Evolutionary conservation across 129 eudicot genomes (phyloP).

Genomic region (Flaveria robusta): DNA sequence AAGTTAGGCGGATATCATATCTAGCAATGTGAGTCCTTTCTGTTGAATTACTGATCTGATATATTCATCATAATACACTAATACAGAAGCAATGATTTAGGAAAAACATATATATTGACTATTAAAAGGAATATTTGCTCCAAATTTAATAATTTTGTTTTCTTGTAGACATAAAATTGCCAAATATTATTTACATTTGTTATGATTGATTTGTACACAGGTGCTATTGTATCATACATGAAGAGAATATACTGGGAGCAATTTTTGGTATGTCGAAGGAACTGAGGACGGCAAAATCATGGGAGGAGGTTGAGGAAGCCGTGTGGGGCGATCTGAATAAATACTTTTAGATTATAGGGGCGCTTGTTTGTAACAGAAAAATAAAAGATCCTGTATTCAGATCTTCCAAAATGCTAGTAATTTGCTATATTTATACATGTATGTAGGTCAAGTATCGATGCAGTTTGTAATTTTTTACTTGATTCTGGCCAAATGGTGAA

Average conservation of each 20-base stretch:
- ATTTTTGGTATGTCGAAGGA: conserved; percentile 75
- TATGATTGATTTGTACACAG: conserved; percentile 34
- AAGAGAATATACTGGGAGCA: conserved; percentile 87
- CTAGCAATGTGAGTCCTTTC: conserved; percentile 67
- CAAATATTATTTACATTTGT: not conserved
- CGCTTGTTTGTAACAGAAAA: conserved; percentile 6
- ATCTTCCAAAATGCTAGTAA: not conserved
- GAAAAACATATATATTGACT: too few relatives aligned
- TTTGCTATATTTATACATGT: not conserved
- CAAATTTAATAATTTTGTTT: not conserved
- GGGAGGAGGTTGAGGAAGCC: conserved; percentile 93
- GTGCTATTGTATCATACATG: conserved; percentile 91
- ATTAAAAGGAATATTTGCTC: not conserved
- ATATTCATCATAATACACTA: too few relatives aligned
- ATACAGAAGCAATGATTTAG: too few relatives aligned
- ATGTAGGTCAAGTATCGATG: not conserved
- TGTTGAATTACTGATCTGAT: not conserved
- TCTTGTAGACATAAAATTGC: conserved; percentile 8
- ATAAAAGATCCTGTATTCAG: conserved; percentile 7
- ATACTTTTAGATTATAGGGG: conserved; percentile 32
- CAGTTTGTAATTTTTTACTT: too few relatives aligned
- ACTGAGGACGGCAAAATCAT: conserved; percentile 56
- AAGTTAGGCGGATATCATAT: conserved; percentile 57
- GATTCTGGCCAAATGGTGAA: too few relatives aligned
- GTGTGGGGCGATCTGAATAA: conserved; percentile 84